Base-by-base conservation (phyloP, 2,329 filamentous ascomycete genomes). In the Sporothrix humicola region DNA sequence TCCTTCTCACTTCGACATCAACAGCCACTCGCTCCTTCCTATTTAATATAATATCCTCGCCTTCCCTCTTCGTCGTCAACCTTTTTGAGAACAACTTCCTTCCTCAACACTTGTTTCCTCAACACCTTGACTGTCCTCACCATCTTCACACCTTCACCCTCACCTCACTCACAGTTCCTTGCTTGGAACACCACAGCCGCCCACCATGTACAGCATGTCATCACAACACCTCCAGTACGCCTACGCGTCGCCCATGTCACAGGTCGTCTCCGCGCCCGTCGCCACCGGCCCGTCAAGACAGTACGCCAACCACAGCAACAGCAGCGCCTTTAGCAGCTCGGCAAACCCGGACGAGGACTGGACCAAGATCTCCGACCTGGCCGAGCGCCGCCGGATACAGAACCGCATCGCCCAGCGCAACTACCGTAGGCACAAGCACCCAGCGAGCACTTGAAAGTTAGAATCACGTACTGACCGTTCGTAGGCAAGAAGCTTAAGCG, bases 281-380 rank as follows among this genome's bases (percentile, higher is more conserved):
- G 82, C 76, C 31, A 77, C 76, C 1, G 73, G 76, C 59, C 78
- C 85, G 72, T 86, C 90, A 70, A 89, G 92, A 81, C 91, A 93
- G 80, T 91, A 92, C 79, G 87, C 89, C 56, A 87, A 85, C 76
- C 91, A 94, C 80, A 91, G 91, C 81, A 97, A 93, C 75, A 97
- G 94, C 85, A 97, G 94, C 84, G 95, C 95, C 78, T 97, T 97
- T 86, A 97, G 93, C 84, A 92, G 92, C 79, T 97, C 94, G 76
- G 95, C 95, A 79, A 97, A 97, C 82, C 93, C 95, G 72, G 95
- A 98, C 80, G 95, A 98, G 85, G 95, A 98, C 85, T 98, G 95
- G 95, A 98, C 95, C 81, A 97, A 98, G 89, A 97, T 98, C 82
- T 97, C 95, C 73, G 95, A 98, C 83, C 91, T 98, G 74, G 95